phyloP scores from a whole-genome alignment of 495 filamentous ascomycete species.

The Podospora tetraspora region DNA sequence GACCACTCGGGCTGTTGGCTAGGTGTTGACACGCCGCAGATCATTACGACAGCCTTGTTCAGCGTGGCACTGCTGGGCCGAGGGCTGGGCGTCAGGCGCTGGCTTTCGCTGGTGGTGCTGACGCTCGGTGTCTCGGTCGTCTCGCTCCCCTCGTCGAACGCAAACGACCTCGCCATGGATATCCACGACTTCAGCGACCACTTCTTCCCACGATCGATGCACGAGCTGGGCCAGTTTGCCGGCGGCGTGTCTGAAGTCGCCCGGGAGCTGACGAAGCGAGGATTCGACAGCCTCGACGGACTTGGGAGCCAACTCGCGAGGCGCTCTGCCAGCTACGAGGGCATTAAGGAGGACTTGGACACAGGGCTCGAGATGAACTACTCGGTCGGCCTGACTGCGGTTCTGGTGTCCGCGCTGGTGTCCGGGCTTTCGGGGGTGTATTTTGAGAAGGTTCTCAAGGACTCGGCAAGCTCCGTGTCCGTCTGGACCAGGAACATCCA shows the following conservation, averaged over 20 bases:
- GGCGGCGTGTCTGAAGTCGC: constrained; percentile 43
- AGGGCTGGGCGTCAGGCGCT: constrained; percentile 62
- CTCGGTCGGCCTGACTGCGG: constrained; percentile 70
- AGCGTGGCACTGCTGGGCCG: constrained; percentile 70
- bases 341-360: constrained; percentile 76
- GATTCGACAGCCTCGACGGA: constrained; percentile 35
- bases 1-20: background rate
- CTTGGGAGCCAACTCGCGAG: constrained; percentile 50
- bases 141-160: constrained; percentile 61
- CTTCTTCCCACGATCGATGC: constrained; percentile 69
- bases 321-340: constrained; percentile 94
- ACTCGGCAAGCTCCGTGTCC: constrained; percentile 61
- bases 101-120: constrained; percentile 74
- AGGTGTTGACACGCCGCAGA: constrained; percentile 31
- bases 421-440: constrained; percentile 84
- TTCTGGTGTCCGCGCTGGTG: constrained; percentile 66
- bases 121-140: constrained; percentile 82
- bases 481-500: constrained; percentile 95
- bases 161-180: constrained; percentile 39
- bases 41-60: constrained; percentile 86
- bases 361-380: constrained; percentile 65
- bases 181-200: constrained; percentile 54
- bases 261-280: constrained; percentile 44
- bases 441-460: constrained; percentile 92
- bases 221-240: constrained; percentile 50